Base-by-base conservation (phyloP, 164 flowering plant species). In the Aristolochia californica region DNA sequence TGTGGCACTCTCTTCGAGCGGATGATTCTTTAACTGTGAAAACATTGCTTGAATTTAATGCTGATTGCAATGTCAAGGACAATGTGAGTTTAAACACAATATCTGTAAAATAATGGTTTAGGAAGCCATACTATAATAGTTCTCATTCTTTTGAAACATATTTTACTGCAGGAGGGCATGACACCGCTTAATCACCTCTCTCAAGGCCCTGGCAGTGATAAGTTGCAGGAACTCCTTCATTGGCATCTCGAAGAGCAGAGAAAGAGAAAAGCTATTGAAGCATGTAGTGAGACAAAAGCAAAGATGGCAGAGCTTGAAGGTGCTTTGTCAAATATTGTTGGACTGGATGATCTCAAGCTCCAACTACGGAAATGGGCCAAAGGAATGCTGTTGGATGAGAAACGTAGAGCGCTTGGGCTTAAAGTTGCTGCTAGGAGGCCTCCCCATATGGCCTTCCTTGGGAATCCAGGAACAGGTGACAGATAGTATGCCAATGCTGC, bases 401-500 rank as follows among this genome's bases (percentile, higher is more conserved):
- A 83, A 74, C 96, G 97, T 25, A 79, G 83, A 61, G 86, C 97
- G 49, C 85, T 94, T 55, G 99, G 97, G 45, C 79, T 90, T 13
- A 81, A 79, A 74, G 83, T 94, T 57, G 90, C 89, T 55, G 62
- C 78, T 17, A 73, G 97, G 62, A 82, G 72, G 60, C 83, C 88
- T 45, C 97, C 99, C 63, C 99, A 94, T 65, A 94, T 90, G 99
- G 99, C 99, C 27, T 94, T 94, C 62, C 83, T 94, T 65, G 99
- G 99, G 20, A 94, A 86, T 66, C 99, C 99, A 43, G 99, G 99
- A 73, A 94, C 99, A 74, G 99, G 99, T 90, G 75, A 25, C 28
- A 17, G 34, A 28, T 27, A 13, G 18, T 54, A 8, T 54, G 28
- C 21, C n/a, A 25, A 4, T 11, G 28, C 17, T 24, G 11, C 21